Percentiles rank a stretch among this genome's conserved stretches.
Evolutionary conservation across 116 monocot species (phyloP).

Genomic region (Phalaenopsis hybrid): DNA sequence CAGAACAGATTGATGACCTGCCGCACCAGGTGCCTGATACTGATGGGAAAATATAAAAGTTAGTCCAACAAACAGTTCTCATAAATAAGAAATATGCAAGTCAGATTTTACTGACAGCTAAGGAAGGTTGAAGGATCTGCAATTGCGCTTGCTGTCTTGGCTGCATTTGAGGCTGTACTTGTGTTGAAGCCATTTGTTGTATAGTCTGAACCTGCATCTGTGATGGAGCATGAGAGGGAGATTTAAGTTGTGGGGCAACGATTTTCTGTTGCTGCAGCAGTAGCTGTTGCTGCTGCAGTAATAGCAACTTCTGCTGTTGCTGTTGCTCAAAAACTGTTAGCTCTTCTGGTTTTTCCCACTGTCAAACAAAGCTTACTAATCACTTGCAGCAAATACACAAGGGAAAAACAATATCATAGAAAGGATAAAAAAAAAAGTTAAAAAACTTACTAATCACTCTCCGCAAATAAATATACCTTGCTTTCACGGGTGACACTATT

Average conservation of each 20-base stretch:
- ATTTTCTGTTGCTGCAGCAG: constrained; percentile 77
- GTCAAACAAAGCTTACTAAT: constrained; percentile 5
- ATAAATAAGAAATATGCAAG: constrained; percentile 2
- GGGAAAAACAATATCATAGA: not conserved
- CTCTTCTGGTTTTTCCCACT: constrained; percentile 99
- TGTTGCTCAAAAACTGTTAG: constrained; percentile 77
- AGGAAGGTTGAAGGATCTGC: constrained; percentile 47
- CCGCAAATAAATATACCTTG: constrained; percentile 38
- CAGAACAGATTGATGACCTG: constrained; percentile 54
- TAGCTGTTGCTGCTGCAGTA: constrained; percentile 53
- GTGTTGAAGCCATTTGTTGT: constrained; percentile 55
- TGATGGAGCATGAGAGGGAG: constrained; percentile 34
- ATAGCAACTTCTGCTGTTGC: constrained; percentile 48
- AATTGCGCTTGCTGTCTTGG: constrained; percentile 62
- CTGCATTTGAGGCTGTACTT: constrained; percentile 62
- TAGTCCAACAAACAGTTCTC: constrained; percentile 11
- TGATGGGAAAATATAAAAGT: constrained; percentile 17
- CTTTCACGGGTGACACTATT: constrained; percentile 87
- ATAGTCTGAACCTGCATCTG: constrained; percentile 42
- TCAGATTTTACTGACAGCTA: constrained; percentile 28
- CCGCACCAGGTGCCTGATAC: constrained; percentile 49
- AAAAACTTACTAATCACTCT: not conserved
- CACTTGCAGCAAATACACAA: not conserved
- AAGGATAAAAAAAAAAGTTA: not conserved
- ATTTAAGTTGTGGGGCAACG: constrained; percentile 53